These are phyloP conservation scores for Avena sativa DNA, from an alignment of 176 grass and related monocot genomes.

Conservation along the genomic window DNA sequence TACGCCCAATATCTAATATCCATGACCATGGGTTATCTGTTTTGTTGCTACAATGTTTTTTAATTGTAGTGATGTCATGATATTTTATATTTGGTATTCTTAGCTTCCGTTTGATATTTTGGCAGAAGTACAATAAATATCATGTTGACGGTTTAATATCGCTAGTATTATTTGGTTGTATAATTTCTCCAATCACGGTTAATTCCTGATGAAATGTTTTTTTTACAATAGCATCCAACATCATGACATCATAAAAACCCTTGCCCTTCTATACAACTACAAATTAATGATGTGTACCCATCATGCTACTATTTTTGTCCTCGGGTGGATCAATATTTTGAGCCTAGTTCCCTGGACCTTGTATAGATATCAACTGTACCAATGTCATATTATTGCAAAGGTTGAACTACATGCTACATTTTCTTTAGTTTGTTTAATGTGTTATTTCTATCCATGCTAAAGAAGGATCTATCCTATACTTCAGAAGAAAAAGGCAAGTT, in stretches of 20 bases:
- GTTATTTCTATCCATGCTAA: constrained; percentile 27
- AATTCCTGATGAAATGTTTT: background rate
- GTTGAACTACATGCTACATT: background rate
- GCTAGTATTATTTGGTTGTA: background rate
- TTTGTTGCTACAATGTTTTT: too few species aligned
- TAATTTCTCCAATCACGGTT: background rate
- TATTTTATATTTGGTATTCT: background rate
- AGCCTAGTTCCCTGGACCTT: too few species aligned
- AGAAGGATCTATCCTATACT: background rate
- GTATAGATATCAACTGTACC: background rate
- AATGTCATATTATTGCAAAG: background rate
- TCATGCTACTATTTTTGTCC: background rate
- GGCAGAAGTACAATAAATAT: background rate
- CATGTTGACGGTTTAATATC: background rate
- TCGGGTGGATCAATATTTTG: background rate
- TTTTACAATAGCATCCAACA: background rate
- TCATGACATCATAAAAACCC: background rate
- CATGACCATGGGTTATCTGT: too few species aligned
- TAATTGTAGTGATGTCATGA: too few species aligned
- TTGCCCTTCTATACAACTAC: background rate
- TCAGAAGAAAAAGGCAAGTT: constrained; percentile 89
- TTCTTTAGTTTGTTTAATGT: background rate
- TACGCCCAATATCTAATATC: too few species aligned
- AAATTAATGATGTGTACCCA: background rate
- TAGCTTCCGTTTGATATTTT: background rate